phyloP scores from a whole-genome alignment of 257 asterid species.

The Salvia rosmarinus region DNA sequence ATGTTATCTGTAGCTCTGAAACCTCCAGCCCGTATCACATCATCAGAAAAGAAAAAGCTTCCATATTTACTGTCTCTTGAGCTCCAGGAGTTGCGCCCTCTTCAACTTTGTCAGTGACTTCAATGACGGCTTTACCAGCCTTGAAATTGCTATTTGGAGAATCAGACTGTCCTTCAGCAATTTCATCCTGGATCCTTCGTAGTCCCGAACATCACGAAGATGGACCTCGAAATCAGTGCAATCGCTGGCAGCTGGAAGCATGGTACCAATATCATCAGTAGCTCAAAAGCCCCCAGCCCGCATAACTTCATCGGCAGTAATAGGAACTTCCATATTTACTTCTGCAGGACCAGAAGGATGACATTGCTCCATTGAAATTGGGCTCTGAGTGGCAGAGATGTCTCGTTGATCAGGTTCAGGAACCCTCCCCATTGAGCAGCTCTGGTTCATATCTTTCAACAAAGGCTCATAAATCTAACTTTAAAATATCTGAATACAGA shows the following conservation, averaged over 20 bases:
- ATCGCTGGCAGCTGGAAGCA: constrained; percentile 67
- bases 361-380: constrained; percentile 8
- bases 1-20: constrained; percentile 85
- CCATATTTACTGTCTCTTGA: constrained; percentile 57
- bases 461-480: neutral
- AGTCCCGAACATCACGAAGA: constrained; percentile 52
- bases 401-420: constrained; percentile 33
- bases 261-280: constrained; percentile 57
- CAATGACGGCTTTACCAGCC: constrained; percentile 10
- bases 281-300: constrained; percentile 78
- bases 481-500: neutral
- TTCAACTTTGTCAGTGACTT: constrained; percentile 25
- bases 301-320: constrained; percentile 57
- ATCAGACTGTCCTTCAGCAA: too few species aligned
- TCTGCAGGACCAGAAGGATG: constrained; percentile 43
- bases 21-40: constrained; percentile 84
- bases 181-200: constrained; percentile 58
- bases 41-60: constrained; percentile 68
- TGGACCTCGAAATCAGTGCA: constrained; percentile 68
- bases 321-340: constrained; percentile 68
- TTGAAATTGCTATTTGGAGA: too few species aligned
- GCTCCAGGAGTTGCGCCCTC: constrained; percentile 26
- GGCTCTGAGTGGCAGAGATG: neutral
- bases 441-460: constrained; percentile 38
- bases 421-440: constrained; percentile 35